Conservation (phyloP, 139 green algal species). For the Auxenochlorella protothecoides region DNA sequence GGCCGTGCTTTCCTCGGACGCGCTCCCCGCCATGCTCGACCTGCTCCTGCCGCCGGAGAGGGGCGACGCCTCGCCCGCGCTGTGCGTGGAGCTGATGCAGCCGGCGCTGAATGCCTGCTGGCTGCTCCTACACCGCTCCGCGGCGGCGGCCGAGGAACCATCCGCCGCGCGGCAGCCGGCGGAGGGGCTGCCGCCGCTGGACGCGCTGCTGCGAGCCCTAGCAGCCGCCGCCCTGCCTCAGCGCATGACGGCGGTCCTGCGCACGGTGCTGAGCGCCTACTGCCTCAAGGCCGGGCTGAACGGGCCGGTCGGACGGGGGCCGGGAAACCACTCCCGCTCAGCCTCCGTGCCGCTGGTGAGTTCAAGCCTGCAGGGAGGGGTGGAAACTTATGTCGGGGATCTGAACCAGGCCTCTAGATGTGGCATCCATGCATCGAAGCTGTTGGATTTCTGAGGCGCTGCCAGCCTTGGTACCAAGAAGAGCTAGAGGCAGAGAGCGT, state of each 20-base stretch:
- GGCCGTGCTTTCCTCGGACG: neutral
- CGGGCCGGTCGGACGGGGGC: too few species aligned
- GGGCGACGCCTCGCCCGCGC: conserved; percentile 1
- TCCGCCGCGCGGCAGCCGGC: neutral
- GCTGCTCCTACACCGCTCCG: conserved; percentile 3
- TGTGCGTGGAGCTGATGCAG: conserved; percentile 10
- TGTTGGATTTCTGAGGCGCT: neutral
- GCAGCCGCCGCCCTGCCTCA: neutral
- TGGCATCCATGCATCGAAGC: neutral
- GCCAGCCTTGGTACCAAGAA: too few species aligned
- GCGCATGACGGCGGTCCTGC: too few species aligned
- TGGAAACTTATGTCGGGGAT: too few species aligned
- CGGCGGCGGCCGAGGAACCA: too few species aligned
- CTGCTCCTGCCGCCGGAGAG: neutral
- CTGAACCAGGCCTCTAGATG: too few species aligned
- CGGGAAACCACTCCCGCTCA: too few species aligned
- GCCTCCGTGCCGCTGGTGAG: too few species aligned
- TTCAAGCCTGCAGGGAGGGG: too few species aligned
- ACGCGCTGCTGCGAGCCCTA: neutral
- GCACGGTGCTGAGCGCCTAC: too few species aligned
- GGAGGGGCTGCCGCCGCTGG: conserved; percentile 1
- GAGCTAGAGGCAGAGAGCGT: too few species aligned
- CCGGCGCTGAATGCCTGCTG: conserved; percentile 6
- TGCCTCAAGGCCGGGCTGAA: too few species aligned
- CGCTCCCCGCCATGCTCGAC: conserved; percentile 7